These are phyloP conservation scores for Schizosaccharomyces lindneri DNA, from an alignment of 805 yeast genomes.

Conservation along the genomic window DNA sequence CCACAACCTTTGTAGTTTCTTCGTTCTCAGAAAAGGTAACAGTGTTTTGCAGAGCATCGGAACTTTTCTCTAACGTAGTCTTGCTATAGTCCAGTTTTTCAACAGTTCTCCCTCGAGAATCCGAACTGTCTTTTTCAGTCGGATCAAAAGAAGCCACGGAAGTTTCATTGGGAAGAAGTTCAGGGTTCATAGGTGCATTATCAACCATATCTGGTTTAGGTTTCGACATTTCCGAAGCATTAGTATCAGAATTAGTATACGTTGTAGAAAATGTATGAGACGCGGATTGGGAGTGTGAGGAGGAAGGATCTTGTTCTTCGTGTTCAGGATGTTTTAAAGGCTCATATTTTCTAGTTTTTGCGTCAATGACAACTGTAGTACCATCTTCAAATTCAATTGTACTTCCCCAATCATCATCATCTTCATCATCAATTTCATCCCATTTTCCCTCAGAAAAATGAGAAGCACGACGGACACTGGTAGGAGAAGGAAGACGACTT, in stretches of 20 bases:
- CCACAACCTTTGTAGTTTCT: too few species aligned
- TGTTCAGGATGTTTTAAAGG: background rate
- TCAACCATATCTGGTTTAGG: background rate
- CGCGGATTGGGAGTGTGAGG: background rate
- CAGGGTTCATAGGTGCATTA: background rate
- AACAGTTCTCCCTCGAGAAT: too few species aligned
- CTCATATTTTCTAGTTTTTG: background rate
- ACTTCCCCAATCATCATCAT: constrained; percentile 1
- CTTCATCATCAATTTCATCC: constrained; percentile 1
- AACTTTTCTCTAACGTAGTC: too few species aligned
- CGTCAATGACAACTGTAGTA: background rate
- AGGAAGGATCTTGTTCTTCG: background rate
- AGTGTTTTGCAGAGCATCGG: too few species aligned
- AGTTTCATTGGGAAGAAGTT: too few species aligned
- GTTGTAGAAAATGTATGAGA: background rate
- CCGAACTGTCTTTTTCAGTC: background rate
- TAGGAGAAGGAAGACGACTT: background rate
- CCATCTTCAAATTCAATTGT: constrained; percentile 1
- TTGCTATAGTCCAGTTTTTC: too few species aligned
- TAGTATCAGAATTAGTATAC: background rate
- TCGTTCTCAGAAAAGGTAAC: too few species aligned
- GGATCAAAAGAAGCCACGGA: background rate
- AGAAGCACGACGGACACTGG: background rate
- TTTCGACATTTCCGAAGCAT: background rate
- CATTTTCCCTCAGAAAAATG: background rate